Conservation (phyloP, 257 asterid species). For the Salvia miltiorrhiza region DNA sequence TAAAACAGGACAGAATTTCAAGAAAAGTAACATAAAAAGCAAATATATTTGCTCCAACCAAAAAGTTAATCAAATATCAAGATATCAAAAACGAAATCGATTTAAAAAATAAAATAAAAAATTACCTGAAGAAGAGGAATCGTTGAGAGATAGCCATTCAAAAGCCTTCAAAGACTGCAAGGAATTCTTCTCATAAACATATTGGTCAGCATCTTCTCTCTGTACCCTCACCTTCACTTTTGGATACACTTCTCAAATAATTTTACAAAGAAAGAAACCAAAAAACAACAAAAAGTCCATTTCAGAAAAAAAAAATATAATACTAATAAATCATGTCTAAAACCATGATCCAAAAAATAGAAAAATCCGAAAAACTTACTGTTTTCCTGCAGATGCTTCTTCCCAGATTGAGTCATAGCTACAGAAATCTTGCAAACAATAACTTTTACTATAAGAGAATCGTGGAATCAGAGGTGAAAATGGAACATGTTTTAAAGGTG, state of each 20-base stretch:
- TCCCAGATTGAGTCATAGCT: constrained; percentile 18
- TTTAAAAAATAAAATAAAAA: background rate
- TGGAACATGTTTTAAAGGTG: constrained; percentile 21
- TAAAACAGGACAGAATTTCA: constrained; percentile 3
- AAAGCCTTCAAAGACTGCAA: constrained; percentile 66
- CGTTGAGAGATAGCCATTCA: constrained; percentile 50
- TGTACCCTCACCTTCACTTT: constrained; percentile 77
- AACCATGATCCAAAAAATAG: background rate
- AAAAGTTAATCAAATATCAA: no score
- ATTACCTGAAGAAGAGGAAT: constrained; percentile 59
- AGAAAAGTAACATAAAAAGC: background rate
- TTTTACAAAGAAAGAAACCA: no score
- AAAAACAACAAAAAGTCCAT: constrained; percentile 17
- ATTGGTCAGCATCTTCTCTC: constrained; percentile 63
- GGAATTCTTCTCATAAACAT: constrained; percentile 61
- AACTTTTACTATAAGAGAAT: background rate
- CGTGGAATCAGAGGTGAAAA: background rate
- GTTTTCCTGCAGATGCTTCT: constrained; percentile 20
- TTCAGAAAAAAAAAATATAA: constrained; percentile 22
- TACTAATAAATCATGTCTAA: background rate
- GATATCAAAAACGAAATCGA: background rate
- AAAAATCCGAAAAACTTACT: constrained; percentile 17
- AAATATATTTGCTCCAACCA: background rate
- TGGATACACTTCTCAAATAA: constrained; percentile 74
- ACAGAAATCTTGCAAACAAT: constrained; percentile 9